A percentile compares a stretch with the other conserved stretches of the same genome.
phyloP scores from a whole-genome alignment of 352 stramenopile species.

The Pythium diclinum region DNA sequence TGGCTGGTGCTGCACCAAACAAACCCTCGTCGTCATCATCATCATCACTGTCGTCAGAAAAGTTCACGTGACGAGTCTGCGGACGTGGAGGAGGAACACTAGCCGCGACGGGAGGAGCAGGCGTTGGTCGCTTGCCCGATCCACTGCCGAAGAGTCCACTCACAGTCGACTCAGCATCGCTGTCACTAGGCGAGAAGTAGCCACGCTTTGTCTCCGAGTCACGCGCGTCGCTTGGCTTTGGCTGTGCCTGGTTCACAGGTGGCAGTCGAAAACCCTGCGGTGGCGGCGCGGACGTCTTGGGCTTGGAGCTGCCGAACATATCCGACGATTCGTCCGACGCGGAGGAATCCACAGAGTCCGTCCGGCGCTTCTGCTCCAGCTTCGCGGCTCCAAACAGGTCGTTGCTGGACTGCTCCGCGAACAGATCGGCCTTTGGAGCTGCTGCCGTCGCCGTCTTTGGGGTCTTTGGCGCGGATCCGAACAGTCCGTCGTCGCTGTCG shows the following conservation, averaged over 20 bases:
- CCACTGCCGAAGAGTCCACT: conserved; percentile 42
- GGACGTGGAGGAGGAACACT: background rate
- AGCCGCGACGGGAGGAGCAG: conserved; percentile 3
- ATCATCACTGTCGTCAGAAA: conserved; percentile 38
- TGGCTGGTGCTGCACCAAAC: conserved; percentile 42
- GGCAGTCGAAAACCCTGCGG: conserved; percentile 37
- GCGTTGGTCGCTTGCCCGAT: conserved; percentile 4
- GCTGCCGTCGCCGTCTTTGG: background rate
- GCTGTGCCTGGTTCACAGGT: background rate
- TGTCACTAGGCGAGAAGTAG: conserved; percentile 40
- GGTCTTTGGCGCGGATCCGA: conserved; percentile 35
- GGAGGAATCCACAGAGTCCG: conserved; percentile 30
- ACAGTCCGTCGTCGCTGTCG: conserved; percentile 60
- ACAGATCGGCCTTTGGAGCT: conserved; percentile 35
- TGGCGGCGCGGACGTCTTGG: background rate
- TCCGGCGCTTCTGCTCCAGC: conserved; percentile 14
- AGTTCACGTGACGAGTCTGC: conserved; percentile 32
- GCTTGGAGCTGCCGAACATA: conserved; percentile 5
- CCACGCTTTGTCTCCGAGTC: conserved; percentile 17
- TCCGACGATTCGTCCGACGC: conserved; percentile 19
- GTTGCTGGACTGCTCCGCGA: conserved; percentile 36
- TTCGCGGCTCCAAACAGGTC: conserved; percentile 33
- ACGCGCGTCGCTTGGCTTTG: background rate
- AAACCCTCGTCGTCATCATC: conserved; percentile 32
- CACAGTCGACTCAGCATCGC: conserved; percentile 47